These are phyloP conservation scores for Purpureocillium takamizusanense DNA, from an alignment of 2,329 filamentous ascomycete genomes.

Conservation along the genomic window DNA sequence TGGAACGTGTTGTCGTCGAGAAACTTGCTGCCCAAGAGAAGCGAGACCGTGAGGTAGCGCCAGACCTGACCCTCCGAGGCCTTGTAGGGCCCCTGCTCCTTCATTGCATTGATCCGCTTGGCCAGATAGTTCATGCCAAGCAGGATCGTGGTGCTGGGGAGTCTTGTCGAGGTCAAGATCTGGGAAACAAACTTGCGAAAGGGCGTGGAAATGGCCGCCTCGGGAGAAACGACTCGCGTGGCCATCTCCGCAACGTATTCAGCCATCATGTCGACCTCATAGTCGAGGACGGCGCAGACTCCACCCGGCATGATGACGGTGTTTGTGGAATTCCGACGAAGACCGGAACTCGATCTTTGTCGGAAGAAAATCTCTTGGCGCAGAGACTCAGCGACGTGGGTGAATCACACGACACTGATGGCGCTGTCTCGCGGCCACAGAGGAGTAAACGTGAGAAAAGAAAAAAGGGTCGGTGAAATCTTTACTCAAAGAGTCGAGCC, in stretches of 20 bases:
- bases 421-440: background rate
- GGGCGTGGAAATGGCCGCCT: conserved; percentile 49
- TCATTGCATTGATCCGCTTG: conserved; percentile 70
- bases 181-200: conserved; percentile 90
- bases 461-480: conserved; percentile 5
- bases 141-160: conserved; percentile 85
- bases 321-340: conserved; percentile 24
- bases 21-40: conserved; percentile 90
- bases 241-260: conserved; percentile 92
- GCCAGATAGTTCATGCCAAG: conserved; percentile 85
- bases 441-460: conserved; percentile 1
- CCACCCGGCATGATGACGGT: conserved; percentile 60
- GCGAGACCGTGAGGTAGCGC: conserved; percentile 74
- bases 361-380: conserved; percentile 15
- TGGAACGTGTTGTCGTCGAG: conserved; percentile 96
- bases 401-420: background rate
- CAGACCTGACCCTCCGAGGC: conserved; percentile 67
- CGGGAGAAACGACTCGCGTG: conserved; percentile 46
- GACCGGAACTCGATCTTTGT: conserved; percentile 29
- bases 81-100: conserved; percentile 42
- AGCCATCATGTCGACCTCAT: conserved; percentile 93
- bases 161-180: conserved; percentile 79
- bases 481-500: conserved; percentile 19
- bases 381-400: conserved; percentile 6
- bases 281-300: conserved; percentile 89